Conservation (phyloP, 192 early-diverging fungal species). For the Coemansia sp. region DNA sequence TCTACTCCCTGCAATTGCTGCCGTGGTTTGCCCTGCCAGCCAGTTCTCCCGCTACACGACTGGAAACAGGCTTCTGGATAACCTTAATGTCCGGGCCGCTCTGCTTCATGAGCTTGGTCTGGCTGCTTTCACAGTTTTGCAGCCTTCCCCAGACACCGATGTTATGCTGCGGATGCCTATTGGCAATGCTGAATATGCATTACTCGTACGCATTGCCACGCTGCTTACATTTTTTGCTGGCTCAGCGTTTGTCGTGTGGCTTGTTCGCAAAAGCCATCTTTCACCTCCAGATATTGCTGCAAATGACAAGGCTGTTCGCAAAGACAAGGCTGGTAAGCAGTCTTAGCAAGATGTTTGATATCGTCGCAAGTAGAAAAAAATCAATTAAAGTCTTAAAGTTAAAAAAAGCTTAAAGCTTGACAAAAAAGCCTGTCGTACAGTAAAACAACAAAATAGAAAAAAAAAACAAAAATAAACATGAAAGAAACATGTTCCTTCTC, state of each 20-base stretch:
- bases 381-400: neutral
- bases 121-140: constrained; percentile 15
- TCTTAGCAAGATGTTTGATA: neutral
- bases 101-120: constrained; percentile 47
- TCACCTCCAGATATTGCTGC: neutral
- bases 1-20: constrained; percentile 34
- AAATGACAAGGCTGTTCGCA: neutral
- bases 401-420: constrained; percentile 3
- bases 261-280: neutral
- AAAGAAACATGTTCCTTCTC: neutral
- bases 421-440: no score
- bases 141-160: constrained; percentile 32
- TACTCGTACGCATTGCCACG: constrained; percentile 25
- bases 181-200: constrained; percentile 12
- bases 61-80: constrained; percentile 7
- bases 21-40: constrained; percentile 24
- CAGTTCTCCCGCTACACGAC: neutral
- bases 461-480: neutral
- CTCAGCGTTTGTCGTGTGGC: neutral
- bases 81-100: constrained; percentile 20
- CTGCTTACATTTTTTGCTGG: constrained; percentile 30
- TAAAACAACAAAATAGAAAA: neutral
- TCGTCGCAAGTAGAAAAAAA: neutral
- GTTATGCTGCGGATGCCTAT: constrained; percentile 44
- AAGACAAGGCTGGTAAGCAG: constrained; percentile 2